These are phyloP conservation scores for Paraconiothyrium sp. DNA, from an alignment of 2,329 filamentous ascomycete species.

Conservation along the genomic window DNA sequence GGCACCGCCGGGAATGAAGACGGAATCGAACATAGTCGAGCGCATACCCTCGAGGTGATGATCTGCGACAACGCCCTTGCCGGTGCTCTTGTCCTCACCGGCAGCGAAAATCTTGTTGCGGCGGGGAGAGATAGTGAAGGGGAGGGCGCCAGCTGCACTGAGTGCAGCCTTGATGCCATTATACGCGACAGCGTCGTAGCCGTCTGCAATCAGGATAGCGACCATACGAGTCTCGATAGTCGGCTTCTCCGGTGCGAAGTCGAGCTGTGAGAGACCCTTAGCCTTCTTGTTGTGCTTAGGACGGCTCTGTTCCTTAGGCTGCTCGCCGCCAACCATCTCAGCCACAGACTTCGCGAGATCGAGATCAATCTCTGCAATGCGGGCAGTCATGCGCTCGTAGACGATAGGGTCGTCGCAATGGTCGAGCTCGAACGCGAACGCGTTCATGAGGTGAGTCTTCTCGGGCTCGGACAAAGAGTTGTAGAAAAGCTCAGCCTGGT, in stretches of 20 bases:
- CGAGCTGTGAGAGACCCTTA: constrained; percentile 74
- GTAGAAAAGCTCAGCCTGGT: constrained; percentile 83
- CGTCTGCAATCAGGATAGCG: constrained; percentile 80
- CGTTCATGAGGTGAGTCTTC: constrained; percentile 68
- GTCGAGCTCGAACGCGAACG: constrained; percentile 77
- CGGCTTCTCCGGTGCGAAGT: constrained; percentile 69
- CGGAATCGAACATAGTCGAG: constrained; percentile 81
- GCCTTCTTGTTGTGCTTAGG: constrained; percentile 74
- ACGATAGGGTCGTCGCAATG: constrained; percentile 83
- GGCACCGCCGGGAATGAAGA: constrained; percentile 78
- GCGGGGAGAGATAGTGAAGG: constrained; percentile 76
- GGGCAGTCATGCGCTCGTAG: constrained; percentile 73
- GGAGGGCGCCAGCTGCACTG: constrained; percentile 69
- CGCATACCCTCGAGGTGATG: constrained; percentile 84
- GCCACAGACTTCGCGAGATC: constrained; percentile 74
- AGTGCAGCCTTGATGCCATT: constrained; percentile 71
- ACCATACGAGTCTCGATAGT: constrained; percentile 77
- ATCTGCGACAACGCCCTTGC: constrained; percentile 70
- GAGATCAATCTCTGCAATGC: constrained; percentile 77
- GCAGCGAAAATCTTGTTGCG: constrained; percentile 72
- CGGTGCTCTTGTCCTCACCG: constrained; percentile 62
- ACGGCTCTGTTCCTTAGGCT: constrained; percentile 62
- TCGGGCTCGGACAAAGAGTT: constrained; percentile 77
- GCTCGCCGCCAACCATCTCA: constrained; percentile 72
- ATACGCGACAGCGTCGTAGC: constrained; percentile 75